Evolutionary conservation across 2,329 filamentous ascomycete genomes (phyloP), one percentile per base, ranked within the genome.

Genomic region (Colletotrichum sp.): DNA sequence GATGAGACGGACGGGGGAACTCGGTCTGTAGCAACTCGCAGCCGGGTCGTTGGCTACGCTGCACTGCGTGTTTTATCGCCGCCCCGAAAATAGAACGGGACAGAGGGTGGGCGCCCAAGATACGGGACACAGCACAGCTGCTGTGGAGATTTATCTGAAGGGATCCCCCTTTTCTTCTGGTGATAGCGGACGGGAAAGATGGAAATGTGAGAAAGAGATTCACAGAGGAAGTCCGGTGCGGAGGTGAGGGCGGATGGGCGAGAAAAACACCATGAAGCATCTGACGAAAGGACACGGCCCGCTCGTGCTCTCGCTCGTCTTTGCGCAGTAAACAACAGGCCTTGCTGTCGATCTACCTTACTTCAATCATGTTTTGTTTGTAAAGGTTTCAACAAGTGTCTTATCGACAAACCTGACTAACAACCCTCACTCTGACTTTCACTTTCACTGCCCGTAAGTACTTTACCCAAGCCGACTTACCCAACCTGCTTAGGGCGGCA

Each of bases 41-140:
- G 67, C 67, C 60, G 44, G 63, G 55, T 62, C 70, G 65, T 15
- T 62, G 36, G 44, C 60, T 28, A 32, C 73, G 73, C 55, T 65
- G 70, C 74, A 73, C 57, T 60, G 70, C 64, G 70, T 65, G 74
- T 74, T 76, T 76, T 71, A 66, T 75, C 70, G 74, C 74, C 65
- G 44, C 63, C 69, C 70, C 74, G 70, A 74, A 76, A 76, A 76
- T 76, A 76, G 70, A 76, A 69, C 65, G 70, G 59, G 63, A 59
- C 44, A 67, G 63, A 13, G n/a, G 32, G 62, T 67, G 72, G 63
- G 32, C 68, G 34, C 15, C n/a, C 49, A 44, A 55, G 60, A 32
- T 36, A 72, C 28, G 24, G 55, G 63, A 52, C 28, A 74, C 64
- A 76, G 59, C 28, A 74, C 64, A 76, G 74, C 59, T 65, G 36